A percentile compares a stretch with the other conserved stretches of the same genome.
These are phyloP conservation scores for Diophrys appendiculata DNA, from an alignment of 73 alveolate species.

Conservation along the genomic window DNA sequence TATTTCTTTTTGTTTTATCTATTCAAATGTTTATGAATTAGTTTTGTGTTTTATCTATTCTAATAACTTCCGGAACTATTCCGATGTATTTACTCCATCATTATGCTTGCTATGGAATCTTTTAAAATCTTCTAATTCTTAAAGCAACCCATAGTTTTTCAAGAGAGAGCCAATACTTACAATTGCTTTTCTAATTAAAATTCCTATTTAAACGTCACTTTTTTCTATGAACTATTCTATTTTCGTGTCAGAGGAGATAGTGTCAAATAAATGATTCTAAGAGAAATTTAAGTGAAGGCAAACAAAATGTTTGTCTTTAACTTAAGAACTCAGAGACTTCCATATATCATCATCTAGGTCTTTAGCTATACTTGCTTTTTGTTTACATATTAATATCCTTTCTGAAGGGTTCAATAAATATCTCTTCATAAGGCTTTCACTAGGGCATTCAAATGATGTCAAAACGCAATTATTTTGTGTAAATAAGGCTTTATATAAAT, in stretches of 20 bases:
- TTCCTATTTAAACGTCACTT: constrained; percentile 61
- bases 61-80: constrained; percentile 8
- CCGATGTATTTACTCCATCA: constrained; percentile 5
- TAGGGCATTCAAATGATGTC: constrained; percentile 48
- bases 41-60: not conserved
- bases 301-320: constrained; percentile 42
- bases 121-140: not conserved
- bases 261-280: constrained; percentile 7
- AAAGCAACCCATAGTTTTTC: constrained; percentile 43
- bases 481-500: not conserved
- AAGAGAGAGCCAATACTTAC: constrained; percentile 60
- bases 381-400: constrained; percentile 42
- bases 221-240: constrained; percentile 26
- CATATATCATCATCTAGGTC: constrained; percentile 37
- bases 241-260: constrained; percentile 19
- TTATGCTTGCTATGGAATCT: constrained; percentile 4
- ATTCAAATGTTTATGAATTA: not conserved
- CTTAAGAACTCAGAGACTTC: constrained; percentile 13
- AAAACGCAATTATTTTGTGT: not conserved
- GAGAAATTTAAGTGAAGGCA: constrained; percentile 5
- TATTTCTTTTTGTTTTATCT: constrained; percentile 16
- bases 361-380: constrained; percentile 25
- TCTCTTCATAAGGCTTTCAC: constrained; percentile 60
- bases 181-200: constrained; percentile 52
- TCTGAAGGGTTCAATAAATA: constrained; percentile 36